A percentile compares a stretch with the other conserved stretches of the same genome.
Evolutionary conservation across 1,139 yeast genomes (phyloP).

Genomic region (Lodderomyces pseudojiufengensis): DNA sequence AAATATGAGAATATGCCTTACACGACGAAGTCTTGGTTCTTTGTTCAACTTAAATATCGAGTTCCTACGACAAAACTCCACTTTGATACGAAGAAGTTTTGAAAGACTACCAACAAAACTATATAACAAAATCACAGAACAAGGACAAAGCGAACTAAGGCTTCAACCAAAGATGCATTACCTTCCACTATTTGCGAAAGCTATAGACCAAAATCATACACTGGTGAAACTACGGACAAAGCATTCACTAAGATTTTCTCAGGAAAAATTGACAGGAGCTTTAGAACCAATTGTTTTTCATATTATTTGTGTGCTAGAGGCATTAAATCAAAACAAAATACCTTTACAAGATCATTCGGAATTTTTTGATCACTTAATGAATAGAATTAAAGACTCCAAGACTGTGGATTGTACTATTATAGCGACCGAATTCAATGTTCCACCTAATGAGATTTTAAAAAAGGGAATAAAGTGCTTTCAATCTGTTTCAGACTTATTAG

Average conservation of each 20-base stretch:
- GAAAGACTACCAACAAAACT: constrained; percentile 12
- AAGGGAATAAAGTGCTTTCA: constrained; percentile 11
- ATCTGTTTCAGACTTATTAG: constrained; percentile 5
- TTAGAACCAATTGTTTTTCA: constrained; percentile 13
- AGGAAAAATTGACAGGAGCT: constrained; percentile 7
- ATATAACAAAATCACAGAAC: constrained; percentile 10
- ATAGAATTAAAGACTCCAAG: not conserved
- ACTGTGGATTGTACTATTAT: not conserved
- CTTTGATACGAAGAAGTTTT: constrained; percentile 6
- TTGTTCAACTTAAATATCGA: no score
- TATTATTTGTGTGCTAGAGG: constrained; percentile 8
- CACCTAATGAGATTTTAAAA: constrained; percentile 4
- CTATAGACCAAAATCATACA: no score
- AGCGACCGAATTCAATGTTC: not conserved
- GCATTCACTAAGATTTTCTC: constrained; percentile 4
- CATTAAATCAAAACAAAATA: constrained; percentile 4
- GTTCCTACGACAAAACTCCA: constrained; percentile 8
- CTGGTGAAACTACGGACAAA: constrained; percentile 4
- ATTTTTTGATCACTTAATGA: constrained; percentile 3
- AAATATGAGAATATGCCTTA: constrained; percentile 4
- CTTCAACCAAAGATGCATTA: constrained; percentile 12
- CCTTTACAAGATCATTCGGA: constrained; percentile 2
- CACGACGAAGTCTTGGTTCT: not conserved
- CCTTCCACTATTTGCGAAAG: constrained; percentile 7
- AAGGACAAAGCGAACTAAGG: constrained; percentile 5